These are phyloP conservation scores for Fraxinus velutina DNA, from an alignment of 305 asterid species.

Conservation along the genomic window DNA sequence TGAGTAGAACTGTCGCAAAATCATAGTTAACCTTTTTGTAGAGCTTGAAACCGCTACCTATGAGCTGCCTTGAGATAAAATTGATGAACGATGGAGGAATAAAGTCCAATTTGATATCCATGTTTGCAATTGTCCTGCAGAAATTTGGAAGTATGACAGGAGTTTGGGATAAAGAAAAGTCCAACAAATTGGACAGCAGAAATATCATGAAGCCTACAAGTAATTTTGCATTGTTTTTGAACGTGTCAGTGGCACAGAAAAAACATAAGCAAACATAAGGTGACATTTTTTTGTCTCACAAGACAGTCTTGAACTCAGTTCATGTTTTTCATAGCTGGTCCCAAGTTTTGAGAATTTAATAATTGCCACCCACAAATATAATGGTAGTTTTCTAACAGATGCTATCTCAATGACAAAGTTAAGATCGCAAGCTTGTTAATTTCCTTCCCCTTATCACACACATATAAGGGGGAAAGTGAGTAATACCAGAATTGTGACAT, in stretches of 20 bases:
- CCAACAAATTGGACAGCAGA: background rate
- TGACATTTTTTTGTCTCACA: background rate
- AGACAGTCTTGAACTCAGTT: background rate
- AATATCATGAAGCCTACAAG: background rate
- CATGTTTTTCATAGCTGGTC: background rate
- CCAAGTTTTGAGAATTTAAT: background rate
- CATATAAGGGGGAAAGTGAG: background rate
- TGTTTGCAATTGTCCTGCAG: conserved; percentile 75
- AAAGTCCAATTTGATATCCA: conserved; percentile 75
- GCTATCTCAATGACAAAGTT: background rate
- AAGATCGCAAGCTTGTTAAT: background rate
- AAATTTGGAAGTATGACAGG: background rate
- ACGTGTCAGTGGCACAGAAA: background rate
- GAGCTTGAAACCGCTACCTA: conserved; percentile 91
- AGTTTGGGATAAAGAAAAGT: background rate
- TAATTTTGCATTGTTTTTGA: background rate
- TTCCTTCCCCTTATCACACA: background rate
- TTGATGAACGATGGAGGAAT: conserved; percentile 76
- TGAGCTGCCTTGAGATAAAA: conserved; percentile 78
- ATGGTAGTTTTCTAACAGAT: background rate
- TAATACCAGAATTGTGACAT: background rate
- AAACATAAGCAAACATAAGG: background rate
- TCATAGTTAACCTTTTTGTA: conserved; percentile 59
- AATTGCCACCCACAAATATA: background rate
- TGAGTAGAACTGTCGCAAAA: conserved; percentile 1